Percentiles rank a stretch among this genome's conserved stretches.
These are phyloP conservation scores for Hypoxylon sp. DNA, from an alignment of 2,329 filamentous ascomycete species.

Conservation along the genomic window DNA sequence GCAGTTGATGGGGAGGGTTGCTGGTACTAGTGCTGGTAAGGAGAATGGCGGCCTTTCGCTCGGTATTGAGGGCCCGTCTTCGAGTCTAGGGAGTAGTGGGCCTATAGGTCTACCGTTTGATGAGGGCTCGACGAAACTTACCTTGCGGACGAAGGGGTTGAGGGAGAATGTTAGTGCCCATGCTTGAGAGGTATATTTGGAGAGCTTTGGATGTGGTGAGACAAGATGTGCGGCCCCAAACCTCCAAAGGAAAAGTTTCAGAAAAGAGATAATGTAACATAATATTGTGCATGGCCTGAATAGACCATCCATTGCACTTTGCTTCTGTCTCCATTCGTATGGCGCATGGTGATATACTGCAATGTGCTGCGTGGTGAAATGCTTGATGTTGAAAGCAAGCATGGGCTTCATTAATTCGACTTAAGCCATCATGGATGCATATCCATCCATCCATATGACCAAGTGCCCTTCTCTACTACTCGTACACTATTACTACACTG, in stretches of 20 bases:
- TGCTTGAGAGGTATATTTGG: constrained; percentile 41
- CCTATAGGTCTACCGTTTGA: constrained; percentile 62
- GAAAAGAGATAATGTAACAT: constrained; percentile 4
- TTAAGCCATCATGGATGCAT: background rate
- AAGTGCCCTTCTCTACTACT: background rate
- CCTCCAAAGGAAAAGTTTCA: constrained; percentile 6
- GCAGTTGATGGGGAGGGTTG: constrained; percentile 59
- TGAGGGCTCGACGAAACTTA: constrained; percentile 63
- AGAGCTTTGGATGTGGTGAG: background rate
- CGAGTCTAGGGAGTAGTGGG: background rate
- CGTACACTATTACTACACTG: constrained; percentile 14
- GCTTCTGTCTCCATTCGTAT: background rate
- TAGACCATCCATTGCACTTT: background rate
- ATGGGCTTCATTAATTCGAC: background rate
- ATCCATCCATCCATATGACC: background rate
- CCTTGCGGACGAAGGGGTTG: constrained; percentile 69
- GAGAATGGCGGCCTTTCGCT: constrained; percentile 33
- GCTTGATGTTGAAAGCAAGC: constrained; percentile 2
- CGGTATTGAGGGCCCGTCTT: constrained; percentile 3
- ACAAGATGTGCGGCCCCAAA: constrained; percentile 25
- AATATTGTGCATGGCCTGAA: background rate
- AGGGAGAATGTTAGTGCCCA: constrained; percentile 62
- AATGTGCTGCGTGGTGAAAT: background rate
- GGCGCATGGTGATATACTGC: background rate
- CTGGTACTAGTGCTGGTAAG: constrained; percentile 42